These are phyloP conservation scores for Yamadazyma aaseri DNA, from an alignment of 1,139 yeast species.

Conservation along the genomic window DNA sequence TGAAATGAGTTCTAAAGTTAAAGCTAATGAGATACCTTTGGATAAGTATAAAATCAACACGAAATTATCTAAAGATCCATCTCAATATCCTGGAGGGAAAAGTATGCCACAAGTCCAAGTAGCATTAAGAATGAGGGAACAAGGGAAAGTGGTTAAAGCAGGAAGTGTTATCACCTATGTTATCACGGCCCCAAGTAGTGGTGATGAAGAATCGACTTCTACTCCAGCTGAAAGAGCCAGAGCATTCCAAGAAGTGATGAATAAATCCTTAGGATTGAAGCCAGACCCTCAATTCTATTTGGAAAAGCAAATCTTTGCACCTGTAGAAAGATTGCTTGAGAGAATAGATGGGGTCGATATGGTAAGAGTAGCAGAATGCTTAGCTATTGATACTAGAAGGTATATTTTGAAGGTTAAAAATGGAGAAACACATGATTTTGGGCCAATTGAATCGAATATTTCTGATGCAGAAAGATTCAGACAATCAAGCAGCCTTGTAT, in stretches of 20 bases:
- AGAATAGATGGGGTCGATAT: constrained; percentile 86
- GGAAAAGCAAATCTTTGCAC: constrained; percentile 87
- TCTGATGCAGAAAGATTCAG: constrained; percentile 82
- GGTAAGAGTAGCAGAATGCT: constrained; percentile 68
- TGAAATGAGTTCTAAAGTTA: constrained; percentile 56
- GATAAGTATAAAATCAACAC: constrained; percentile 73
- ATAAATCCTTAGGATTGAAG: constrained; percentile 46
- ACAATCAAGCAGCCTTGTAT: constrained; percentile 51
- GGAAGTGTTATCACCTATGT: constrained; percentile 91
- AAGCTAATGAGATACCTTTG: constrained; percentile 58
- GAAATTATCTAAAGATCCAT: constrained; percentile 73
- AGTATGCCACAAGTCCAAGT: constrained; percentile 93
- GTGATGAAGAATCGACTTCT: constrained; percentile 34
- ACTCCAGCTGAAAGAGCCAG: constrained; percentile 74
- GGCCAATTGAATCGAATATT: constrained; percentile 79
- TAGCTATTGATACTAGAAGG: constrained; percentile 74
- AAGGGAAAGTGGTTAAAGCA: constrained; percentile 83
- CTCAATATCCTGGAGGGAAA: constrained; percentile 72
- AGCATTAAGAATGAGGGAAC: constrained; percentile 73
- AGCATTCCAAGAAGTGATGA: constrained; percentile 68
- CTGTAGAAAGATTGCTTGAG: constrained; percentile 83
- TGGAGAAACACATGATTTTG: constrained; percentile 43
- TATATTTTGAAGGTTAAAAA: constrained; percentile 51
- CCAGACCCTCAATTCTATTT: constrained; percentile 82
- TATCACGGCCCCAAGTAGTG: constrained; percentile 48